phyloP scores from a whole-genome alignment of 2,329 filamentous ascomycete species.

The Neofusicoccum sp. region DNA sequence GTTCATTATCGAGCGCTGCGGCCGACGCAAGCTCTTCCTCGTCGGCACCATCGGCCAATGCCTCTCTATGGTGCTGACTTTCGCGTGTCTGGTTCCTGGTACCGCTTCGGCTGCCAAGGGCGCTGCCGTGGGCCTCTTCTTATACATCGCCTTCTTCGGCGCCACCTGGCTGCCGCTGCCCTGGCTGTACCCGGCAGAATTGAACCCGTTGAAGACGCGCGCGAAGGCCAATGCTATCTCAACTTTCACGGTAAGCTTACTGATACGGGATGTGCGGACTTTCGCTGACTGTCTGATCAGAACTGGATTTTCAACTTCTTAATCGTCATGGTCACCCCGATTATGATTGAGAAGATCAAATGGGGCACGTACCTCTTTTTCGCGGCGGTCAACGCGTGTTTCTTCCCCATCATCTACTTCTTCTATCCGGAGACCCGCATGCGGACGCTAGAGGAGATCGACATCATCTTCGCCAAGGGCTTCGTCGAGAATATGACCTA shows the following conservation, averaged over 20 bases:
- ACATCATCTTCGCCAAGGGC: slow-evolving; percentile 52
- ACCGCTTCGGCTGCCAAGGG: slow-evolving; percentile 45
- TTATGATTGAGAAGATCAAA: slow-evolving; percentile 38
- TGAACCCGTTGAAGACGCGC: slow-evolving; percentile 58
- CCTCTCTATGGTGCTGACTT: slow-evolving; percentile 55
- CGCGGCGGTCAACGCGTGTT: slow-evolving; percentile 29
- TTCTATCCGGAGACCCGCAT: slow-evolving; percentile 58
- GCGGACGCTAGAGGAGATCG: slow-evolving; percentile 55
- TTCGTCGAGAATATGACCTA: slow-evolving; percentile 62
- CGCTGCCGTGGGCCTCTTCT: slow-evolving; percentile 64
- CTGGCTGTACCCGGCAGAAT: slow-evolving; percentile 56
- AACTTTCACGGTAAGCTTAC: slow-evolving; percentile 41
- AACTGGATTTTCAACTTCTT: slow-evolving; percentile 49
- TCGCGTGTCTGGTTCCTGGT: slow-evolving; percentile 44
- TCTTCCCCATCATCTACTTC: slow-evolving; percentile 48
- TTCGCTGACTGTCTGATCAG: slow-evolving; percentile 13
- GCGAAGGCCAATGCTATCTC: slow-evolving; percentile 59
- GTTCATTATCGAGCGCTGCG: slow-evolving; percentile 67
- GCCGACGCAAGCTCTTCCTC: slow-evolving; percentile 45
- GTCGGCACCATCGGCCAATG: slow-evolving; percentile 54
- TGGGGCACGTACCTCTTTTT: slow-evolving; percentile 28
- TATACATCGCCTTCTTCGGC: slow-evolving; percentile 70
- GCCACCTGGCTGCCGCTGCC: slow-evolving; percentile 67
- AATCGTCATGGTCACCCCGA: slow-evolving; percentile 45
- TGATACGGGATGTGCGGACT: too few relatives aligned